phyloP scores from a whole-genome alignment of 768 basidiomycete genomes.

The Auriscalpium vulgare region DNA sequence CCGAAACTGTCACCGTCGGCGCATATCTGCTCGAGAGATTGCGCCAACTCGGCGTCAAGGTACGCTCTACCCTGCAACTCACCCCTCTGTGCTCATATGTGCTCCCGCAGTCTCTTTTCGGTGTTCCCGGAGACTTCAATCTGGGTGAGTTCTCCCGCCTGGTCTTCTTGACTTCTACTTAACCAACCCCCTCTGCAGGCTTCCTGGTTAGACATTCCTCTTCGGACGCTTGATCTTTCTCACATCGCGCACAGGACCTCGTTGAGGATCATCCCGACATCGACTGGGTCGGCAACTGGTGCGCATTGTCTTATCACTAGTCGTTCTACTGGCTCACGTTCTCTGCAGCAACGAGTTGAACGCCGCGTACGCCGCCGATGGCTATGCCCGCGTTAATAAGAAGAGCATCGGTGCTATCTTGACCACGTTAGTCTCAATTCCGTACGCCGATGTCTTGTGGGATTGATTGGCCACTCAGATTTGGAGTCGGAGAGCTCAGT shows the following conservation, averaged over 20 bases:
- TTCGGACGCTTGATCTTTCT: neutral
- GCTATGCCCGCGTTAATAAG: conserved; percentile 84
- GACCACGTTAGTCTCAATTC: conserved; percentile 53
- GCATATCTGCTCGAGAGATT: conserved; percentile 57
- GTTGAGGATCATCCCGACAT: conserved; percentile 74
- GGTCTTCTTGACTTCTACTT: neutral
- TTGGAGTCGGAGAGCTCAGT: conserved; percentile 90
- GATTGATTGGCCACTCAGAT: conserved; percentile 31
- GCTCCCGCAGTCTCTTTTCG: conserved; percentile 60
- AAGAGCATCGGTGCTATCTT: conserved; percentile 60
- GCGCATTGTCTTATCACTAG: conserved; percentile 6
- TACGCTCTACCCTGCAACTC: conserved; percentile 19
- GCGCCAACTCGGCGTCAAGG: conserved; percentile 57
- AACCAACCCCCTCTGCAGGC: conserved; percentile 14
- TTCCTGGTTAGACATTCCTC: conserved; percentile 36
- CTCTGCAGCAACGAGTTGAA: conserved; percentile 72
- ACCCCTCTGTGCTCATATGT: neutral
- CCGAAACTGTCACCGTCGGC: conserved; percentile 35
- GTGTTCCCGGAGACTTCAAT: conserved; percentile 85
- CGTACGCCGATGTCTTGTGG: neutral
- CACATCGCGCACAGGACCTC: conserved; percentile 46
- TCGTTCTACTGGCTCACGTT: neutral
- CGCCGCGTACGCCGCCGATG: conserved; percentile 87
- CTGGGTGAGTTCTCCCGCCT: conserved; percentile 32
- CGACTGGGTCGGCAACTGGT: conserved; percentile 87